Conservation (phyloP, 352 stramenopile species). For the Pythium monospermum region DNA sequence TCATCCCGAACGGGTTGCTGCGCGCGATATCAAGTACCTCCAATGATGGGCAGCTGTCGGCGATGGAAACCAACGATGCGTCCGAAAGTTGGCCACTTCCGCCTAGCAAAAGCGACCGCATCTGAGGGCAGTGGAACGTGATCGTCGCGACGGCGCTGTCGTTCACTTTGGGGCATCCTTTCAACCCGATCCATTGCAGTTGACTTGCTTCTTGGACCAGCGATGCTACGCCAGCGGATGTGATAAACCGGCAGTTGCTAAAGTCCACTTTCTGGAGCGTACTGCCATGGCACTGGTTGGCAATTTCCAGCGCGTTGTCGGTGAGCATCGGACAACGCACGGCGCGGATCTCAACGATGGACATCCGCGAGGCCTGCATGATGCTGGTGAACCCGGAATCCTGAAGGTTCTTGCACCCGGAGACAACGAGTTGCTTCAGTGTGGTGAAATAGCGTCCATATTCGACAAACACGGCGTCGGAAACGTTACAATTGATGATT, state of each 20-base stretch:
- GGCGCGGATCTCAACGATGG: constrained; percentile 37
- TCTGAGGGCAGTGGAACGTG: constrained; percentile 25
- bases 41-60: constrained; percentile 31
- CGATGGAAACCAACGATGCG: constrained; percentile 33
- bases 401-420: constrained; percentile 45
- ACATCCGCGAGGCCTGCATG: constrained; percentile 27
- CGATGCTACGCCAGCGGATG: constrained; percentile 25
- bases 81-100: constrained; percentile 47
- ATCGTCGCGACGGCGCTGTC: constrained; percentile 32
- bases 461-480: constrained; percentile 26
- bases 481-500: constrained; percentile 45
- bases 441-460: constrained; percentile 26
- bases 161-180: constrained; percentile 49
- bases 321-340: constrained; percentile 54
- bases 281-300: constrained; percentile 25
- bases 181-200: constrained; percentile 42
- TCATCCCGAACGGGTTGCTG: constrained; percentile 62
- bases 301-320: constrained; percentile 26
- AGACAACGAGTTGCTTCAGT: constrained; percentile 43
- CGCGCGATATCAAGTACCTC: constrained; percentile 46
- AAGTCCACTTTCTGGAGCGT: constrained; percentile 46
- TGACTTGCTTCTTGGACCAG: constrained; percentile 25
- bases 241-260: constrained; percentile 55
- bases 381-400: constrained; percentile 39
- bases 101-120: constrained; percentile 40